Evolutionary conservation across 2,329 filamentous ascomycete genomes (phyloP), one percentile per base, ranked within the genome.

Genomic region (Paecilomyces niveus): DNA sequence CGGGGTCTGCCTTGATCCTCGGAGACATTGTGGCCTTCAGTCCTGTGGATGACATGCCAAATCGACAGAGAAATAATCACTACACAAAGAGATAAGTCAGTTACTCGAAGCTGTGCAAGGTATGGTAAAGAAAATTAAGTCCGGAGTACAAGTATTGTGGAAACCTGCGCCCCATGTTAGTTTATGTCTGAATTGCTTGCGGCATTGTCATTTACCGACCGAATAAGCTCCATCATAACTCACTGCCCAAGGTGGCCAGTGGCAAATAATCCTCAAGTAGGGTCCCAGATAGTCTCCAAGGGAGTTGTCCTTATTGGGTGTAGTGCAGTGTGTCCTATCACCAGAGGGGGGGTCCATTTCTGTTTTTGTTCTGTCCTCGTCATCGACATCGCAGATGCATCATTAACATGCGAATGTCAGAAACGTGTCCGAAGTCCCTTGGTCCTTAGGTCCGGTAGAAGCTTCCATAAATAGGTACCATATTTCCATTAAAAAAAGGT

Each of bases 1-100:
- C 69, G 57, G 70, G 64, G 64, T 73, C 72, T 59, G 65, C 71
- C 64, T 71, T 75, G 61, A 68, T 69, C 61, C 69, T 70, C 55
- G 69, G 64, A 66, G 72, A 70, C 74, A 75, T 77, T 66, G 59
- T 72, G 65, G 65, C 57, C 66, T 58, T 59, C 53, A 61, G 53
- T 39, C 35, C 35, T 39, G 35, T n/a, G 35, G 35, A 39, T 39
- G 35, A n/a, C 35, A 39, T 39, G 15, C 15, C 35, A 39, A 39
- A 39, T 58, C 62, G 61, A 61, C 57, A 61, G 61, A 61, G 61
- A 63, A 61, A 67, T 63, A 64, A 61, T 71, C 71, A 73, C 68
- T 59, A 65, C 59, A 62, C 55, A 60, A 61, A 67, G 59, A 58
- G 59, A 63, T 1, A 29, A 61, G 59, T 62, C 54, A 62, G 61